Base-by-base conservation (phyloP, 768 basidiomycete genomes). In the Auriculariales sp. region DNA sequence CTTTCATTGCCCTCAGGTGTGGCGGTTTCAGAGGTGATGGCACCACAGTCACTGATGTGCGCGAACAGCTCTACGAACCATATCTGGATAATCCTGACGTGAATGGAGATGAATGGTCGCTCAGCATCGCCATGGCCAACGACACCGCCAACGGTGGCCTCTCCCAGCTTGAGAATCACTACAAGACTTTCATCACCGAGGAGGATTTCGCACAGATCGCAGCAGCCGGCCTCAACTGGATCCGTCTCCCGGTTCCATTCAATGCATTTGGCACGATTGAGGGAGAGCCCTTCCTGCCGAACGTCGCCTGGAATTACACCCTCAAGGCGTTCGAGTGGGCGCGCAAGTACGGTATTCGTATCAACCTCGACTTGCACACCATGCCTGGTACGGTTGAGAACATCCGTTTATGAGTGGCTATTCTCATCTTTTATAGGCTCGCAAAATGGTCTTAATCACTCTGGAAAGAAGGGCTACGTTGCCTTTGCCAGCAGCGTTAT, bases 401-500 rank as follows among this genome's bases (percentile, higher is more conserved):
- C 31, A 15, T 32, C n/a, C n/a, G 31, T 3, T 33, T 12, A 14
- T 22, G 24, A 6, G 25, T 14, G 24, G 12, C 24, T n/a, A 3
- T 49, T 33, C 49, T 83, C 86, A 55, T 67, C 79, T 27, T 65
- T 87, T 14, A 83, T 83, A 33, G 86, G 86, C 19, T 81, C 80
- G 52, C 88, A 93, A 67, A 97, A 95, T 61, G 92, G 91, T 6
- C 95, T 88, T 88, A 98, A 97, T 62, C 94, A 98, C 66, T 92
- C 88, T 22, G 54, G 39, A 6, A 44, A 44, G 39, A 44, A 44
- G 11, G 86, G 84, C 3, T 64, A 65, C 22, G 62, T 83, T 58
- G 83, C 86, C 58, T 75, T 79, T 53, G 53, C 93, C 14, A 78
- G 78, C 53, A 91, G 91, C 35, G 81, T 87, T 17, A 98, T 97